A percentile compares a stretch with the other conserved stretches of the same genome.
phyloP scores from a whole-genome alignment of 2,329 filamentous ascomycete species.

The Helicocarpus griseus region DNA sequence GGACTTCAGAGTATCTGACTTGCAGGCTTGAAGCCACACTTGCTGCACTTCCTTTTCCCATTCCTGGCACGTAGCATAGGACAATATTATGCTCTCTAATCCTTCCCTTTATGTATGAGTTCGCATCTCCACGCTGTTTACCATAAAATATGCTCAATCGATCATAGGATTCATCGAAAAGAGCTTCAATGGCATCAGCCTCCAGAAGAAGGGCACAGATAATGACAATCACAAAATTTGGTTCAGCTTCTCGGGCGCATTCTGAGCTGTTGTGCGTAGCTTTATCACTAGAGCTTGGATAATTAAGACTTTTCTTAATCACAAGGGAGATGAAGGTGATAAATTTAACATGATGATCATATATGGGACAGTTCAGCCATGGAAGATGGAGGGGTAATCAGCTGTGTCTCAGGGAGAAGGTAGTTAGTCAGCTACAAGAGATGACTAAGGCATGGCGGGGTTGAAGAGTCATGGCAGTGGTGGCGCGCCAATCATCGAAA shows the following conservation, averaged over 20 bases:
- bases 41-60: constrained; percentile 19
- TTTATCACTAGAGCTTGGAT: background rate
- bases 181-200: background rate
- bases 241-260: background rate
- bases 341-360: background rate
- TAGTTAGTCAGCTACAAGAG: no score
- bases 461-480: no score
- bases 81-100: constrained; percentile 23
- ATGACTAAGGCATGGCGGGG: no score
- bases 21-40: constrained; percentile 21
- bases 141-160: constrained; percentile 12
- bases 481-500: no score
- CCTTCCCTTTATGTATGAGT: constrained; percentile 20
- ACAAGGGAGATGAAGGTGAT: background rate
- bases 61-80: constrained; percentile 19
- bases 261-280: background rate
- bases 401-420: background rate
- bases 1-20: constrained; percentile 24
- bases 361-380: background rate
- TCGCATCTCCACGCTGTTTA: constrained; percentile 20
- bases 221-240: background rate
- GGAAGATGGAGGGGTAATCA: background rate
- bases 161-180: constrained; percentile 9
- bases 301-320: background rate
- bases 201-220: background rate